phyloP scores from a whole-genome alignment of 2,329 filamentous ascomycete species.

The Aspergillus sclerotialis region DNA sequence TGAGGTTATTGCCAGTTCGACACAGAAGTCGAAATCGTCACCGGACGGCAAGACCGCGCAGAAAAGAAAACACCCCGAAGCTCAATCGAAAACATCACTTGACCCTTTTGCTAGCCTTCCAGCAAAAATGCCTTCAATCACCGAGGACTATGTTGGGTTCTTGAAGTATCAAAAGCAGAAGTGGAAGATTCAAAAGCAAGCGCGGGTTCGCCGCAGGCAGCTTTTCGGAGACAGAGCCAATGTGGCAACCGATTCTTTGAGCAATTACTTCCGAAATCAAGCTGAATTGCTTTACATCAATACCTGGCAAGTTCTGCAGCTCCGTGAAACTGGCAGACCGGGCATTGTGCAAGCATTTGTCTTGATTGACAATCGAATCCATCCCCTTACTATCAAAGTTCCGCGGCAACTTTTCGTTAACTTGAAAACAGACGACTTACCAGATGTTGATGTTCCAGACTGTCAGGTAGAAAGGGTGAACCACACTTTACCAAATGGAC shows the following conservation, averaged over 20 bases:
- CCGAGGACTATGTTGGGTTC: constrained; percentile 80
- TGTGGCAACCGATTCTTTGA: constrained; percentile 54
- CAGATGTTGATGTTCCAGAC: constrained; percentile 76
- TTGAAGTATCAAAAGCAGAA: constrained; percentile 95
- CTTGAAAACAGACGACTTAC: constrained; percentile 76
- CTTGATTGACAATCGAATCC: constrained; percentile 87
- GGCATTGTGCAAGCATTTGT: constrained; percentile 85
- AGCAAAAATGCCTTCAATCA: constrained; percentile 73
- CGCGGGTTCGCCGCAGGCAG: constrained; percentile 75
- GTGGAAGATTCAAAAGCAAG: constrained; percentile 96
- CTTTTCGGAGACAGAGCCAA: constrained; percentile 80
- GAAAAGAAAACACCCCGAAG: constrained; percentile 69
- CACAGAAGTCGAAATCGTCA: constrained; percentile 58
- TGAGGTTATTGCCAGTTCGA: constrained; percentile 60
- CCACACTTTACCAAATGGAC: constrained; percentile 88
- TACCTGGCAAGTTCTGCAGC: constrained; percentile 90
- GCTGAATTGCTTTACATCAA: constrained; percentile 83
- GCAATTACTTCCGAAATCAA: constrained; percentile 79
- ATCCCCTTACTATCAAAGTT: constrained; percentile 80
- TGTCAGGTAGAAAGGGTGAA: constrained; percentile 90
- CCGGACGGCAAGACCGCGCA: constrained; percentile 51
- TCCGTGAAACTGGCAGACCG: constrained; percentile 72
- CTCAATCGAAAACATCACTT: constrained; percentile 50
- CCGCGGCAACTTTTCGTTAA: constrained; percentile 88
- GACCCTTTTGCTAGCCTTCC: constrained; percentile 82